phyloP scores from a whole-genome alignment of 176 grass and related monocot species.

The Cenchrus purpureus region DNA sequence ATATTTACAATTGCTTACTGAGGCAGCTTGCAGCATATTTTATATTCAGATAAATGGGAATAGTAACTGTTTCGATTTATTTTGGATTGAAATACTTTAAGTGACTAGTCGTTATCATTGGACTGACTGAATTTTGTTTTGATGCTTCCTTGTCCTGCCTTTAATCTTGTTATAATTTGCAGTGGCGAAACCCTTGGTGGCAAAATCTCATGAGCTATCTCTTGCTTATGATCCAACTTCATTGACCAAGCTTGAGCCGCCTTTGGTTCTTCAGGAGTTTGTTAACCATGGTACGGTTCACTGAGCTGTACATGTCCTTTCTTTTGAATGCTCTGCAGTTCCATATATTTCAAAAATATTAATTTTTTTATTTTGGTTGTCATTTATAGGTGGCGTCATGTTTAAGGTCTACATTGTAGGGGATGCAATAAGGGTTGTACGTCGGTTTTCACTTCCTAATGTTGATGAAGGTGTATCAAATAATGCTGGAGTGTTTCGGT shows the following conservation, averaged over 20 bases:
- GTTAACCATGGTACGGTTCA: conserved; percentile 77
- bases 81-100: not conserved
- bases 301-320: conserved; percentile 4
- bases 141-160: not conserved
- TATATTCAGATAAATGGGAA: conserved; percentile 5
- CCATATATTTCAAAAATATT: conserved; percentile 9
- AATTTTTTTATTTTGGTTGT: conserved; percentile 17
- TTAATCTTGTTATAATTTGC: conserved; percentile 38
- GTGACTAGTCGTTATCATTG: not conserved
- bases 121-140: conserved; percentile 15
- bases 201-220: conserved; percentile 86
- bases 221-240: conserved; percentile 90
- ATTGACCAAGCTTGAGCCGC: conserved; percentile 82
- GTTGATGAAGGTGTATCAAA: conserved; percentile 63
- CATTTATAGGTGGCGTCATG: conserved; percentile 76
- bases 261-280: conserved; percentile 96
- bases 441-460: conserved; percentile 94
- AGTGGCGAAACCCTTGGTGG: conserved; percentile 96
- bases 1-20: not conserved
- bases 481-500: conserved; percentile 73
- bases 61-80: not conserved
- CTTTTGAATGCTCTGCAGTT: not conserved
- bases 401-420: conserved; percentile 99
- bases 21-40: not conserved
- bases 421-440: conserved; percentile 80